Evolutionary conservation across 169 alveolate species (phyloP).

Genomic region (Cystoisospora suis): DNA sequence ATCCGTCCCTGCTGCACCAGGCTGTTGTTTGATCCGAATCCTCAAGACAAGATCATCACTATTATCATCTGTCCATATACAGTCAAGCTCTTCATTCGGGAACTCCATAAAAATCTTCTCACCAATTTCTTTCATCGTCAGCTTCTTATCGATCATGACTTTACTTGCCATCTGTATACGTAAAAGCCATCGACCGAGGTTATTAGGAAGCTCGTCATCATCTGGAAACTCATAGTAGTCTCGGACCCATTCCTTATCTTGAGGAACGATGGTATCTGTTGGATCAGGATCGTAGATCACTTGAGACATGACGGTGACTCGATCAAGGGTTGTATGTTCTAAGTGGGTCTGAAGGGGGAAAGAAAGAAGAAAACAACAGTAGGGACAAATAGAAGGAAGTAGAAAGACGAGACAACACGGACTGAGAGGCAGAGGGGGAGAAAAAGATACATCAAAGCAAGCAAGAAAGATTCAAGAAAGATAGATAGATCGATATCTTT

Average conservation of each 20-base stretch:
- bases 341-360: constrained; percentile 81
- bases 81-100: constrained; percentile 89
- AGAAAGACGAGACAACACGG: neutral
- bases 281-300: constrained; percentile 98
- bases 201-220: constrained; percentile 86
- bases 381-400: neutral
- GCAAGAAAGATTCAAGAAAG: too few species aligned
- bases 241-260: constrained; percentile 93
- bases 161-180: constrained; percentile 94
- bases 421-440: neutral
- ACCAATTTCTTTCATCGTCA: constrained; percentile 91
- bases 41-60: constrained; percentile 94
- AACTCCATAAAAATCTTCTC: constrained; percentile 86
- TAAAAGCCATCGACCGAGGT: constrained; percentile 94
- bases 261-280: constrained; percentile 88
- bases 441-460: neutral
- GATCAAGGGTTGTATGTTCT: constrained; percentile 95
- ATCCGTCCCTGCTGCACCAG: neutral
- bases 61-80: constrained; percentile 96
- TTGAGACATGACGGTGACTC: constrained; percentile 90
- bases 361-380: neutral
- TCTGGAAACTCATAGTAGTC: constrained; percentile 95
- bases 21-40: constrained; percentile 84
- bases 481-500: too few species aligned
- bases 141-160: constrained; percentile 94